Base-by-base conservation (phyloP, 2,329 filamentous ascomycete species). In the Stromatinia cepivora region DNA sequence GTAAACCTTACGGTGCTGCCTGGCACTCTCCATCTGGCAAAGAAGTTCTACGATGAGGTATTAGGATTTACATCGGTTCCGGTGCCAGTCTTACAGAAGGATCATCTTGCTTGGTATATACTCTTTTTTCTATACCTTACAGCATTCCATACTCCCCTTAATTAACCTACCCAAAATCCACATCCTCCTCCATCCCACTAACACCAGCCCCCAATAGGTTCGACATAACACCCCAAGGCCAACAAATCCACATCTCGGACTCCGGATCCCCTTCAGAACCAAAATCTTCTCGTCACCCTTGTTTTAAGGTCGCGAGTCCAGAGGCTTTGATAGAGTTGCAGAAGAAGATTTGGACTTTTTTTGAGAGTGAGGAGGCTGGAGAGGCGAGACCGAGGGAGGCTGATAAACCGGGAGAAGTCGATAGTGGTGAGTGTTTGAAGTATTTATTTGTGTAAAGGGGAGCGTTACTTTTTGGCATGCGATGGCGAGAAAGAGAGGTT, bases 1-100 rank as follows among this genome's bases (percentile, higher is more conserved):
- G 80, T 88, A 71, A 89, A 88, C 75, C 79, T 89, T 59, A 81
- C 84, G n/a, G 84, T 89, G 13, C 86, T 86, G 0, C 75, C 76
- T 0, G 84, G 81, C 69, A 86, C 85, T 0, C 80, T 88, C 45
- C 79, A 81, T 28, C 79, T 81, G 15, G 86, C 87, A 3, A 78
- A 80, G 28, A 80, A 80, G 13, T 89, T 89, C 79, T 89, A 88
- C 78, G 81, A 79, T 68, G 75, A 78, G 1, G 89, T 86, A 0
- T 81, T 90, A 0, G 86, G 86, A 17, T 81, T 90, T 7, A 82
- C 78, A 6, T 77, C 83, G 2, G 80, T 83, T 5, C 76, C 84
- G 0, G 87, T 89, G 0, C 87, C 87, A 0, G 78, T 78, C 3
- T 75, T 83, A 1, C 86, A 88, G 73, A 81, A 79, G 65, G 82